Evolutionary conservation across 139 green algal species (phyloP).

Genomic region (Picochlorum costavermella): DNA sequence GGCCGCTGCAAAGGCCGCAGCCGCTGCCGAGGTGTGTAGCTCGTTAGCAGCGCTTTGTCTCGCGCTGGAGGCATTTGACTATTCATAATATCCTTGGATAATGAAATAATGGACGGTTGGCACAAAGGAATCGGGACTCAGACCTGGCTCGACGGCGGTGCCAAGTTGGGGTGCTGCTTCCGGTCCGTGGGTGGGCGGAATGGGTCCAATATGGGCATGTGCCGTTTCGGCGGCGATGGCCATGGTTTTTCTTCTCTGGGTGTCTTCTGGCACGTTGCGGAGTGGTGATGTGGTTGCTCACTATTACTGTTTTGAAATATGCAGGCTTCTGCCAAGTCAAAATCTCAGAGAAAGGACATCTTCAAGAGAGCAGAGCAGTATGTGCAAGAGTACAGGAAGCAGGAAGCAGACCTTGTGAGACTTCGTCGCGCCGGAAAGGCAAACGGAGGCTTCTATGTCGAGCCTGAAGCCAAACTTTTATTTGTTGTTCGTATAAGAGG

Average conservation of each 20-base stretch:
- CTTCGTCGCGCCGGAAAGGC: slow-evolving; percentile 86
- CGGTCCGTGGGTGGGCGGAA: background rate
- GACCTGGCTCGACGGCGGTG: background rate
- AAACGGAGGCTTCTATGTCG: slow-evolving; percentile 88
- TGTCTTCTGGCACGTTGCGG: background rate
- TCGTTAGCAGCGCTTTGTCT: background rate
- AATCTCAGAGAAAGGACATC: slow-evolving; percentile 61
- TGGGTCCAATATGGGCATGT: too few species aligned
- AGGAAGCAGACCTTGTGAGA: slow-evolving; percentile 88
- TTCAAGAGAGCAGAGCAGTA: slow-evolving; percentile 97
- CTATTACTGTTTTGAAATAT: background rate
- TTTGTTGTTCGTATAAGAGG: slow-evolving; percentile 95
- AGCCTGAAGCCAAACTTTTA: slow-evolving; percentile 87
- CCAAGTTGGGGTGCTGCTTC: background rate
- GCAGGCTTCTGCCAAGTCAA: slow-evolving; percentile 48
- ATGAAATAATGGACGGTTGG: background rate
- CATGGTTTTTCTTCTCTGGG: too few species aligned
- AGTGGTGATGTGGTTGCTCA: background rate
- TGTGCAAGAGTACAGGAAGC: slow-evolving; percentile 92
- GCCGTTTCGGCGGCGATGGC: too few species aligned
- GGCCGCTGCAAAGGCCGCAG: slow-evolving; percentile 62
- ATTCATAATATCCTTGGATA: too few species aligned
- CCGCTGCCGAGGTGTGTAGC: slow-evolving; percentile 32
- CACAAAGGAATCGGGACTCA: background rate
- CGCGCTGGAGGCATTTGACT: too few species aligned